Conservation (phyloP, 1,284 basidiomycete genomes). For the Trametes versicolor region DNA sequence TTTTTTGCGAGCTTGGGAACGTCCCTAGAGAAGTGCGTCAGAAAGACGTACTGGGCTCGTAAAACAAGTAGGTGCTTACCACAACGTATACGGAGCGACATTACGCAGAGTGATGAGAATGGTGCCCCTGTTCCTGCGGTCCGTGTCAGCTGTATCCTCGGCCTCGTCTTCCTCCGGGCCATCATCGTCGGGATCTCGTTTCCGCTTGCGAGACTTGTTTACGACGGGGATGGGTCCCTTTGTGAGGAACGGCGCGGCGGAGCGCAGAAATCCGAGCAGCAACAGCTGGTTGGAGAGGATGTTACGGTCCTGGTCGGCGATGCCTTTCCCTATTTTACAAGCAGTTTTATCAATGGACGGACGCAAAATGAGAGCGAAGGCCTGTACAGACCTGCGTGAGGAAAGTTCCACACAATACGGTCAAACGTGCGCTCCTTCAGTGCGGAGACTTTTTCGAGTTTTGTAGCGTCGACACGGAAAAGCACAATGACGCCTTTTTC, state of each 20-base stretch:
- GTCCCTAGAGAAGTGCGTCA: slow-evolving; percentile 60
- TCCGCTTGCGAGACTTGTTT: slow-evolving; percentile 54
- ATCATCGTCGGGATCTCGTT: slow-evolving; percentile 55
- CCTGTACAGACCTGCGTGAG: slow-evolving; percentile 83
- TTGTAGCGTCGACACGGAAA: slow-evolving; percentile 89
- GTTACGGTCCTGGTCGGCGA: slow-evolving; percentile 95
- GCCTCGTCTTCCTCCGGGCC: slow-evolving; percentile 42
- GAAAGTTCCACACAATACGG: slow-evolving; percentile 95
- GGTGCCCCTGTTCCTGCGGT: slow-evolving; percentile 57
- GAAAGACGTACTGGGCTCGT: neutral
- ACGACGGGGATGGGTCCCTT: slow-evolving; percentile 63
- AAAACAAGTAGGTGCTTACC: slow-evolving; percentile 56
- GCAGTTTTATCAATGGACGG: slow-evolving; percentile 13
- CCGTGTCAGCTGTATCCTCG: slow-evolving; percentile 16
- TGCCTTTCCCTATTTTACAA: slow-evolving; percentile 78
- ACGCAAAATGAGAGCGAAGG: neutral
- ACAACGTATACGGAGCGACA: slow-evolving; percentile 88
- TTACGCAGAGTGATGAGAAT: slow-evolving; percentile 92
- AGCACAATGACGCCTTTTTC: slow-evolving; percentile 75
- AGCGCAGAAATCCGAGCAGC: slow-evolving; percentile 87
- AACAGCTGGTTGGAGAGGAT: slow-evolving; percentile 91
- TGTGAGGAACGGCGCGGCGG: slow-evolving; percentile 72
- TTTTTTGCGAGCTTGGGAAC: slow-evolving; percentile 83
- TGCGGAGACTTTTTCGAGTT: slow-evolving; percentile 66
- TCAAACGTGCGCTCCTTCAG: slow-evolving; percentile 76